Conservation (phyloP, 441 rosid genomes). For the Erodium trifolium region DNA sequence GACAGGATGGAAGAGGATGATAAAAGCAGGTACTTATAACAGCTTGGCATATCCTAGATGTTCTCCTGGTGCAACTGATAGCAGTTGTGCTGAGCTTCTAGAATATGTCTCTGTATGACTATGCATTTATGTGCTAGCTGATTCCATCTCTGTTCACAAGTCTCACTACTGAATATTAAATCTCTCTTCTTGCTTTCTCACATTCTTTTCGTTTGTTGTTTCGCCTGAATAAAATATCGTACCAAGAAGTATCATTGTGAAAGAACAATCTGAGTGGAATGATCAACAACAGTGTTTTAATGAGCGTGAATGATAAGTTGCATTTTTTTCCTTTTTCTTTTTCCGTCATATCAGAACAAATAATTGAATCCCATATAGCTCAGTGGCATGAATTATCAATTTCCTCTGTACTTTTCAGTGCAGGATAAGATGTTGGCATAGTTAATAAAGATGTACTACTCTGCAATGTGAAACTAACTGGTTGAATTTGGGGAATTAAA, state of each 20-base stretch:
- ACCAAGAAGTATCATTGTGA: not conserved
- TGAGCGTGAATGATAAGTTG: not conserved
- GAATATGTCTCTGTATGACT: conserved; percentile 9
- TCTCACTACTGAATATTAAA: too few relatives aligned
- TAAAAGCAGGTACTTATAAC: conserved; percentile 6
- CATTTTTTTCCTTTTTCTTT: not conserved
- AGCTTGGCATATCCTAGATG: not conserved
- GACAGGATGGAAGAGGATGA: conserved; percentile 1
- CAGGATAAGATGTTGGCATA: conserved; percentile 7
- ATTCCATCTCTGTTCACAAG: conserved; percentile 6
- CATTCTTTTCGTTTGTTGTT: not conserved
- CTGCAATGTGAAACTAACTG: conserved; percentile 4
- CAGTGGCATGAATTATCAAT: not conserved
- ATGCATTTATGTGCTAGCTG: conserved; percentile 4
- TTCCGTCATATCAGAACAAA: not conserved
- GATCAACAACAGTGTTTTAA: not conserved
- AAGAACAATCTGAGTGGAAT: not conserved
- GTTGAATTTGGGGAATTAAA: not conserved
- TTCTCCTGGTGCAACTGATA: conserved; percentile 7
- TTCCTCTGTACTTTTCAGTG: not conserved
- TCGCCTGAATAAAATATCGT: not conserved
- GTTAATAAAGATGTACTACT: conserved; percentile 7
- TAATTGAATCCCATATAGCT: not conserved
- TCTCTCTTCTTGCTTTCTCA: not conserved
- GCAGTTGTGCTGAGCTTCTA: conserved; percentile 8